Evolutionary conservation across 1,139 yeast genomes (phyloP), one percentile per base, ranked within the genome.

Genomic region (Diutina rugosa): DNA sequence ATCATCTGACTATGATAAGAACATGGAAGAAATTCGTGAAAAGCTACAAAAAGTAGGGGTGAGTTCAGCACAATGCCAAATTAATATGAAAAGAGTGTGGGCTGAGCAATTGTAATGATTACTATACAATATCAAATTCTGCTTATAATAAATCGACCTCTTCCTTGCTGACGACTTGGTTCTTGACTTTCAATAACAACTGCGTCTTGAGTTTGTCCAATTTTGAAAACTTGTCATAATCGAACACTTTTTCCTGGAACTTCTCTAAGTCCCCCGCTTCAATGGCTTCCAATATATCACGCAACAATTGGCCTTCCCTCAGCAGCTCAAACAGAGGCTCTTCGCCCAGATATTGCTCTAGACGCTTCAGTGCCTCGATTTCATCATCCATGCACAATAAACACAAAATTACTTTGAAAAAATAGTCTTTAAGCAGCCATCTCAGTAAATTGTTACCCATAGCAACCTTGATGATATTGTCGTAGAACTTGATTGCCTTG

Each of bases 161-260:
- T 57, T 87, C 96, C 55, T 84, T 87, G 59, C 82, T 85, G 54
- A 82, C 81, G 56, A 89, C 85, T 7, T 80, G 72, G 62, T 81
- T 86, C 76, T 93, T 93, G 64, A 93, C 84, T 71, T 86, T 86
- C 65, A 91, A 79, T 62, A 95, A 77, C 57, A 93, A 76, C 46
- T 88, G 84, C n/a, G 97, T 89, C 75, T 89, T 90, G 84, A 96
- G 86, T 64, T 87, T 89, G 69, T 95, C 99, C 58, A 93, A 81
- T 70, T 90, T 90, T 62, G 85, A 78, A 69, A 88, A 90, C 69
- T 89, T 95, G 69, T 93, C 99, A 65, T 73, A 93, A 61, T 88
- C 95, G 67, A 79, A 87, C 29, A 91, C 85, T 62, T 82, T 81
- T 62, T 84, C 84, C 4, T 95, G 81, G 65, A 89, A 82, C 55